These are phyloP conservation scores for Anacardium occidentale DNA, from an alignment of 345 rosid genomes.

Conservation along the genomic window DNA sequence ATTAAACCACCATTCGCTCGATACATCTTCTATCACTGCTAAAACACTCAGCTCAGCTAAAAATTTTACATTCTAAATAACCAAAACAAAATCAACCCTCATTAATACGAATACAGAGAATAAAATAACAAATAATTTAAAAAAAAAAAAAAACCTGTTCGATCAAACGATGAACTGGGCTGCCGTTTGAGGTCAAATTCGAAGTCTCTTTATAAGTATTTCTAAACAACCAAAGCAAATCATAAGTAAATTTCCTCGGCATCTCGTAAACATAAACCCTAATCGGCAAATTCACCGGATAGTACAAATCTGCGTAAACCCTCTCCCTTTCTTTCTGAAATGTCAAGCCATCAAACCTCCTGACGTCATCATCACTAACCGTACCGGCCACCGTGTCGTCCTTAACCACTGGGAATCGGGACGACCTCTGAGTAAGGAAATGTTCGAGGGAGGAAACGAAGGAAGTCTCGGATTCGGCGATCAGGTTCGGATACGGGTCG, in stretches of 20 bases:
- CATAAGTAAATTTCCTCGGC: conserved; percentile 84
- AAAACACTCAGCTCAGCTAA: too few species aligned
- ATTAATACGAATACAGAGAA: neutral
- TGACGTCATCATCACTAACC: conserved; percentile 32
- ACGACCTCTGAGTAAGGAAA: conserved; percentile 41
- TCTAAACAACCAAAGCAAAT: conserved; percentile 71
- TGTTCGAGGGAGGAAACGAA: conserved; percentile 69
- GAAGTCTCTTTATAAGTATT: conserved; percentile 66
- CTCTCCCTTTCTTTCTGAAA: conserved; percentile 44
- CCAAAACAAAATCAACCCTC: too few species aligned
- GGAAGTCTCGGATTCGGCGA: conserved; percentile 48
- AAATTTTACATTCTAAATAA: too few species aligned
- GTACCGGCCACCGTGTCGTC: conserved; percentile 43
- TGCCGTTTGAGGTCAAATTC: conserved; percentile 92
- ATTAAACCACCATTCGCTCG: too few species aligned
- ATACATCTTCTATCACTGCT: too few species aligned
- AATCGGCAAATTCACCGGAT: conserved; percentile 53
- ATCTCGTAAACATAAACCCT: conserved; percentile 86
- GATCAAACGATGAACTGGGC: conserved; percentile 93
- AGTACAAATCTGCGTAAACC: conserved; percentile 39
- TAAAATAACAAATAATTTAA: neutral
- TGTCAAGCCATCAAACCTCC: conserved; percentile 43
- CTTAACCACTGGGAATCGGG: conserved; percentile 20
- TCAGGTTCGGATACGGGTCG: conserved; percentile 5
- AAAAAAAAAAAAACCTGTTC: conserved; percentile 53